These are phyloP conservation scores for Dacryopinax primogenitus DNA, from an alignment of 768 basidiomycete species.

Conservation along the genomic window DNA sequence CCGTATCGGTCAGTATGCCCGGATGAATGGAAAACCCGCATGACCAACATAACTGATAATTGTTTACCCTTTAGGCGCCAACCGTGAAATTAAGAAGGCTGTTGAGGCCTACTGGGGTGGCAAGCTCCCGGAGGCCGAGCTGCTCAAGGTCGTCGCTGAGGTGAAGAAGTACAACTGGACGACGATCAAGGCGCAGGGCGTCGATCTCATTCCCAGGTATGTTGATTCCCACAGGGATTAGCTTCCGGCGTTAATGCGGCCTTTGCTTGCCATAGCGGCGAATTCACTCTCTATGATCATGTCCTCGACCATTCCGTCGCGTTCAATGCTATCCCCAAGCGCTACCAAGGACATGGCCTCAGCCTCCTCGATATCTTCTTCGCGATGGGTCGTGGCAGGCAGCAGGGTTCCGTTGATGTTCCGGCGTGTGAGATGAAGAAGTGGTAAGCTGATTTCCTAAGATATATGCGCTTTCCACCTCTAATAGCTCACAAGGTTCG, in stretches of 20 bases:
- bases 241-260: constrained; percentile 15
- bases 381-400: constrained; percentile 98
- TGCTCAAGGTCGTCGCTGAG: constrained; percentile 75
- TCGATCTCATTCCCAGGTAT: constrained; percentile 85
- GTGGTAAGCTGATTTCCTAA: constrained; percentile 47
- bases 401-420: constrained; percentile 87
- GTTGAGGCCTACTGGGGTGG: constrained; percentile 97
- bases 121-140: constrained; percentile 75
- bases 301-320: constrained; percentile 92
- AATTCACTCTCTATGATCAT: constrained; percentile 97
- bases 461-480: background rate
- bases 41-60: constrained; percentile 7
- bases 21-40: background rate
- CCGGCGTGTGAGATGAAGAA: constrained; percentile 99
- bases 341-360: constrained; percentile 75
- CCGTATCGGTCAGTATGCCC: constrained; percentile 53
- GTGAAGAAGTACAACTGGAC: constrained; percentile 84
- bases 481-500: constrained; percentile 50
- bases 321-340: constrained; percentile 93
- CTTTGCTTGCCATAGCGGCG: constrained; percentile 52
- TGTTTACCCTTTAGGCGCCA: constrained; percentile 45
- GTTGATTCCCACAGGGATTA: constrained; percentile 21
- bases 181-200: constrained; percentile 67
- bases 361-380: constrained; percentile 92
- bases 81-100: constrained; percentile 94